phyloP scores from a whole-genome alignment of 2,329 filamentous ascomycete species.

The Colletotrichum ledebouriae region DNA sequence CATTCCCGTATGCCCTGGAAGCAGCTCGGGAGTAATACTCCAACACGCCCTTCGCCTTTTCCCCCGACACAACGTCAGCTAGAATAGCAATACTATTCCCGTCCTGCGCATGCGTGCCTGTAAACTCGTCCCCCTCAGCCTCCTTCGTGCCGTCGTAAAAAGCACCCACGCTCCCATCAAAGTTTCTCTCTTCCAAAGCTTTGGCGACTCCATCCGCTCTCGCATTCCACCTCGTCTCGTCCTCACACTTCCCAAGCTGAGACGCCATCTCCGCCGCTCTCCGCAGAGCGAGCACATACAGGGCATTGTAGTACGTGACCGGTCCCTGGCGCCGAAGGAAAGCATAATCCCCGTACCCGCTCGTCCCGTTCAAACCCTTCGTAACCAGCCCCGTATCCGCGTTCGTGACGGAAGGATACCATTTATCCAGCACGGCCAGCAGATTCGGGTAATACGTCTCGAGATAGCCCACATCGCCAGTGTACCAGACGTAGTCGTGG shows the following conservation, averaged over 20 bases:
- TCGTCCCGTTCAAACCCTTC: constrained; percentile 51
- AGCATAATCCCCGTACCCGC: constrained; percentile 64
- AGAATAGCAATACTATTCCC: constrained; percentile 64
- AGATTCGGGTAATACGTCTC: constrained; percentile 57
- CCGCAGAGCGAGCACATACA: constrained; percentile 61
- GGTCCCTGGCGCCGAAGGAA: constrained; percentile 62
- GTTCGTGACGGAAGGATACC: constrained; percentile 60
- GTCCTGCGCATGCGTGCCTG: constrained; percentile 62
- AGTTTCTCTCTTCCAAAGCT: constrained; percentile 56
- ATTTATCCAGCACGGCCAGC: constrained; percentile 57
- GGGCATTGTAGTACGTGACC: constrained; percentile 66
- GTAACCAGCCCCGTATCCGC: constrained; percentile 55
- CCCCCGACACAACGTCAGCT: constrained; percentile 50
- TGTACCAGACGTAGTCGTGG: constrained; percentile 64
- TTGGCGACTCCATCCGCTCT: constrained; percentile 53
- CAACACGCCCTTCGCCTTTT: constrained; percentile 52
- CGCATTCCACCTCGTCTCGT: constrained; percentile 56
- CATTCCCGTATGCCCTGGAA: constrained; percentile 60
- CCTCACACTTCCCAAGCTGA: constrained; percentile 47
- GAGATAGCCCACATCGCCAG: constrained; percentile 59
- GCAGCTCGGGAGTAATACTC: constrained; percentile 55
- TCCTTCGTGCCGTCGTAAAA: constrained; percentile 58
- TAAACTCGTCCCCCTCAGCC: constrained; percentile 42
- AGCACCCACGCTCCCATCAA: constrained; percentile 57
- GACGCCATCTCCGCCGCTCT: constrained; percentile 59